Conservation (phyloP, 1,139 yeast genomes). For the Protomyces inundatus region DNA sequence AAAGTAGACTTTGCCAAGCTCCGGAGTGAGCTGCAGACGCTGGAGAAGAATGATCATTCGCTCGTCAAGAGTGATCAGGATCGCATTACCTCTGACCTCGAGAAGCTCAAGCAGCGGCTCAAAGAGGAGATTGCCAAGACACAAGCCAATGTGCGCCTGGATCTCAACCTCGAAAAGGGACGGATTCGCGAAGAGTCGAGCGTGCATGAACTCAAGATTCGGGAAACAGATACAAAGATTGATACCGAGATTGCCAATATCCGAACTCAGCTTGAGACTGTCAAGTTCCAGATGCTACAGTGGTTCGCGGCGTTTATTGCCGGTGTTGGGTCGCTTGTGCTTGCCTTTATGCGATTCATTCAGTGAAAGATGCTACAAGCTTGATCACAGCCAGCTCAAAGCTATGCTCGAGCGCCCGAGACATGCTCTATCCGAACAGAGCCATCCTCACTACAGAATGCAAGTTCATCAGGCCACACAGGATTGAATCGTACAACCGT, state of each 20-base stretch:
- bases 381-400: not conserved
- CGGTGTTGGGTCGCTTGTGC: constrained; percentile 14
- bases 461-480: constrained; percentile 43
- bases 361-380: not conserved
- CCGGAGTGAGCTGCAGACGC: constrained; percentile 80
- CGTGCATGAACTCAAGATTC: constrained; percentile 84
- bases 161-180: constrained; percentile 88
- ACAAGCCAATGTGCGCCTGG: constrained; percentile 84
- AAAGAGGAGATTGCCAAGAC: constrained; percentile 89
- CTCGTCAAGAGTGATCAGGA: constrained; percentile 83
- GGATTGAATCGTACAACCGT: constrained; percentile 54
- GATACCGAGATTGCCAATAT: constrained; percentile 93
- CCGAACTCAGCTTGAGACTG: constrained; percentile 58
- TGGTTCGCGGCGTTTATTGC: constrained; percentile 25
- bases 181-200: constrained; percentile 91
- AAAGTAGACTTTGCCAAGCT: constrained; percentile 93
- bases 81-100: constrained; percentile 73
- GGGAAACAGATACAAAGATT: constrained; percentile 88
- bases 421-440: constrained; percentile 51
- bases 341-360: constrained; percentile 24
- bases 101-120: constrained; percentile 74
- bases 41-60: constrained; percentile 82
- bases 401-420: not conserved
- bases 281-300: constrained; percentile 24
- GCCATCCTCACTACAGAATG: constrained; percentile 64